Evolutionary conservation across 257 asterid species (phyloP).

Genomic region (Datura wrightii): DNA sequence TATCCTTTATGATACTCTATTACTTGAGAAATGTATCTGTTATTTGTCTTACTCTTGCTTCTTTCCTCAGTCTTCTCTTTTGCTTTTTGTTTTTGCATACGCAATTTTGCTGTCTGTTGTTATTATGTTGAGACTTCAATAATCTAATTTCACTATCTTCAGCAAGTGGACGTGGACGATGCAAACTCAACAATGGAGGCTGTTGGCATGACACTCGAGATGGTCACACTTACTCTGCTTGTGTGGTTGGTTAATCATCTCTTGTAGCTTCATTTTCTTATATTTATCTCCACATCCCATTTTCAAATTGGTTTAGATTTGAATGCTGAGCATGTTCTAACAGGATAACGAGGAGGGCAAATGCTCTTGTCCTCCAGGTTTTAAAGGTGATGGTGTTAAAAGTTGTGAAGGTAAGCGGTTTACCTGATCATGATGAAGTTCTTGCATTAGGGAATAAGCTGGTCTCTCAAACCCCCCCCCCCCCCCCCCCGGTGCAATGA

Average conservation of each 20-base stretch:
- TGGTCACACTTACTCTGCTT: constrained; percentile 75
- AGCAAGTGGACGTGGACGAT: constrained; percentile 75
- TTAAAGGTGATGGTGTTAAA: constrained; percentile 78
- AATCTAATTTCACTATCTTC: constrained; percentile 27
- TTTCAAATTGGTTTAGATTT: constrained; percentile 26
- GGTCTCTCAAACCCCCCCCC: background rate
- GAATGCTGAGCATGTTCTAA: constrained; percentile 24
- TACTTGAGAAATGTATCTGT: background rate
- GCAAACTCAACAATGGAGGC: constrained; percentile 87
- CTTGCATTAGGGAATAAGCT: background rate
- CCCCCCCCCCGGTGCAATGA: background rate
- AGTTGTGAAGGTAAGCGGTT: constrained; percentile 74
- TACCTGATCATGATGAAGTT: background rate
- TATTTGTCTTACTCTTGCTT: constrained; percentile 13
- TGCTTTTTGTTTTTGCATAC: background rate
- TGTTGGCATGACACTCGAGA: constrained; percentile 79
- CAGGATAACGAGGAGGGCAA: constrained; percentile 77
- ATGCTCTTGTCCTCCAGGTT: constrained; percentile 84
- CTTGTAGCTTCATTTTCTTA: background rate
- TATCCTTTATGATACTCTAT: background rate
- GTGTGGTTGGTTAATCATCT: constrained; percentile 64
- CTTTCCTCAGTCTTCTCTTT: background rate
- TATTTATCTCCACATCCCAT: background rate
- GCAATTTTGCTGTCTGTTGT: background rate
- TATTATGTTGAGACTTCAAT: background rate